These are phyloP conservation scores for Rosa hybrid DNA, from an alignment of 331 rosid species.

Conservation along the genomic window DNA sequence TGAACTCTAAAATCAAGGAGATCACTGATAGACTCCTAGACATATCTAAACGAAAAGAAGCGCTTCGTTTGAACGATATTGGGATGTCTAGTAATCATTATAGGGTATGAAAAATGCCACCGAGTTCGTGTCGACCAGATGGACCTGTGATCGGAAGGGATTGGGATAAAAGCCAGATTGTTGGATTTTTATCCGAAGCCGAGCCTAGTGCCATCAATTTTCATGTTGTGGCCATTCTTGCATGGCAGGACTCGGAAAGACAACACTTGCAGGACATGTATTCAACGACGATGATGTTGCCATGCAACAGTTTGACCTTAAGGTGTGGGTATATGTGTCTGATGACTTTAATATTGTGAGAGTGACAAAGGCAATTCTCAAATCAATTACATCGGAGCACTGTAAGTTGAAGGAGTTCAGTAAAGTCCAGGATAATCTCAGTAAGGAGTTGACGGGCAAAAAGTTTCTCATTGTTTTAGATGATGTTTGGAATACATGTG, in stretches of 20 bases:
- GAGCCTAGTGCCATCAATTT: not conserved
- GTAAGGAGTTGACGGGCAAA: too few species aligned
- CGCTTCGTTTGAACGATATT: not conserved
- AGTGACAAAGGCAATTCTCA: too few species aligned
- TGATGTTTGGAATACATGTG: slow-evolving; percentile 16
- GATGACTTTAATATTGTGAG: too few species aligned
- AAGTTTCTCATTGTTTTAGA: not conserved
- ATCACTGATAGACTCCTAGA: not conserved
- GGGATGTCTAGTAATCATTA: not conserved
- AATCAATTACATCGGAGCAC: too few species aligned
- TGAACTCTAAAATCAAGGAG: not conserved
- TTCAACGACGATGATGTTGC: too few species aligned
- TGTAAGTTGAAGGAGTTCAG: too few species aligned
- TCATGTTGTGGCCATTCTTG: too few species aligned
- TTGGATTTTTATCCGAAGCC: not conserved
- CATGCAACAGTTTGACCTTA: too few species aligned
- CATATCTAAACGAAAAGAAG: not conserved
- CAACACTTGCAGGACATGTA: too few species aligned
- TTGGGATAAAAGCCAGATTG: not conserved
- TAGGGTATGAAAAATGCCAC: not conserved
- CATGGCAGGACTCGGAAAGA: too few species aligned
- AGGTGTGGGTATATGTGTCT: too few species aligned
- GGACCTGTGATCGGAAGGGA: slow-evolving; percentile 15
- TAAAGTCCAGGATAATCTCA: too few species aligned
- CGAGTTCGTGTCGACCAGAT: not conserved